Percentiles rank a stretch among this genome's conserved stretches.
Evolutionary conservation across 768 basidiomycete genomes (phyloP).

Genomic region (Lentinula sp.): DNA sequence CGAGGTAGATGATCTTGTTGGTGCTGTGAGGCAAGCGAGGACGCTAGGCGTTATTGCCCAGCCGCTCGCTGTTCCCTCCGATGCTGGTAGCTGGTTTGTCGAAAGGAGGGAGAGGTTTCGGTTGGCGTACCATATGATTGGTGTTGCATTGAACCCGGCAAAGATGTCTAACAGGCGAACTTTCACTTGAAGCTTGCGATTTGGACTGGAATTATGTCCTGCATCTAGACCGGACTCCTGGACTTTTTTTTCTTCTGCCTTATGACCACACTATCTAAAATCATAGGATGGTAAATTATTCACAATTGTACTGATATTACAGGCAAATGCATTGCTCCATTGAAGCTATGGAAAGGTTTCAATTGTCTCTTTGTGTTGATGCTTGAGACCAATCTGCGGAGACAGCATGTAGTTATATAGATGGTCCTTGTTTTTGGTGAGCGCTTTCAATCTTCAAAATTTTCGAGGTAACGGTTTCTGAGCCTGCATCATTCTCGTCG

Average conservation of each 20-base stretch:
- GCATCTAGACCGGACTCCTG: neutral
- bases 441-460: too few relatives aligned
- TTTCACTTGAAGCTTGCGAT: neutral
- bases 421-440: too few relatives aligned
- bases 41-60: slow-evolving; percentile 54
- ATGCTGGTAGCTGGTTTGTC: slow-evolving; percentile 79
- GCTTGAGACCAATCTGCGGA: too few relatives aligned
- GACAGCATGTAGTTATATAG: too few relatives aligned
- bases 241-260: neutral
- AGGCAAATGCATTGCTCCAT: too few relatives aligned
- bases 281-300: neutral
- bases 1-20: slow-evolving; percentile 71
- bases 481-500: too few relatives aligned
- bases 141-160: slow-evolving; percentile 23
- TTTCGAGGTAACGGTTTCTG: too few relatives aligned
- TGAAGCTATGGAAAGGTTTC: too few relatives aligned
- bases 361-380: too few relatives aligned
- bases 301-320: neutral
- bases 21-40: slow-evolving; percentile 50
- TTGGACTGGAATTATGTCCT: too few relatives aligned
- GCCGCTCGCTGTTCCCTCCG: slow-evolving; percentile 67
- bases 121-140: slow-evolving; percentile 52
- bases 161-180: neutral
- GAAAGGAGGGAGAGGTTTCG: slow-evolving; percentile 62
- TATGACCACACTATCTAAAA: neutral